A percentile compares a stretch with the other conserved stretches of the same genome.
Conservation (phyloP, 1,284 basidiomycete genomes). For the Trichosporon sp. region DNA sequence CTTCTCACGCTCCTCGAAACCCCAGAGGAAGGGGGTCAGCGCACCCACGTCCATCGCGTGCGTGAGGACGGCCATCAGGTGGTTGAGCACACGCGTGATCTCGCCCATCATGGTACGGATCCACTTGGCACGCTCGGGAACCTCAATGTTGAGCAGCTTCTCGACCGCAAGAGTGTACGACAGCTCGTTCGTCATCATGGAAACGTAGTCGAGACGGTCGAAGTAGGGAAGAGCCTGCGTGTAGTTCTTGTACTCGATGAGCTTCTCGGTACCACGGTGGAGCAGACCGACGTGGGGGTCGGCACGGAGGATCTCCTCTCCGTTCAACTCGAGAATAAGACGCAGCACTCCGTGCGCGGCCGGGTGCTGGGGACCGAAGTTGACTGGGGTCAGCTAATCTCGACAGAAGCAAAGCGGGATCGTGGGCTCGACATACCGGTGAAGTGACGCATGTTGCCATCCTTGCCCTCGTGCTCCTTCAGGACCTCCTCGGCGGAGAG, state of each 20-base stretch:
- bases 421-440: constrained; percentile 59
- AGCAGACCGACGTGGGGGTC: constrained; percentile 94
- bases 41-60: constrained; percentile 74
- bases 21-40: constrained; percentile 98
- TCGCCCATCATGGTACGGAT: constrained; percentile 96
- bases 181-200: constrained; percentile 98
- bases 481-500: constrained; percentile 71
- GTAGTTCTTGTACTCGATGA: constrained; percentile 99
- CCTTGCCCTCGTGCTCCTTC: constrained; percentile 64
- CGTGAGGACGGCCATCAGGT: constrained; percentile 95
- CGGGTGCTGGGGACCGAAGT: constrained; percentile 96
- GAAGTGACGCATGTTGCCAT: constrained; percentile 84
- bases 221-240: constrained; percentile 98
- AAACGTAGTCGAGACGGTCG: constrained; percentile 97
- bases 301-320: constrained; percentile 85
- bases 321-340: constrained; percentile 95
- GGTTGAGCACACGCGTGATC: constrained; percentile 93
- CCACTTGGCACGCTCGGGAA: constrained; percentile 98
- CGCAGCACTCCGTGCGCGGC: constrained; percentile 98
- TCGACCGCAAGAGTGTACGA: constrained; percentile 97
- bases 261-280: constrained; percentile 95
- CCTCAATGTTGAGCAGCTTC: constrained; percentile 96
- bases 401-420: background rate
- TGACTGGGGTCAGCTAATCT: constrained; percentile 54
- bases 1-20: constrained; percentile 99